Evolutionary conservation across 495 filamentous ascomycete genomes (phyloP).

Genomic region (Neurospora discreta): DNA sequence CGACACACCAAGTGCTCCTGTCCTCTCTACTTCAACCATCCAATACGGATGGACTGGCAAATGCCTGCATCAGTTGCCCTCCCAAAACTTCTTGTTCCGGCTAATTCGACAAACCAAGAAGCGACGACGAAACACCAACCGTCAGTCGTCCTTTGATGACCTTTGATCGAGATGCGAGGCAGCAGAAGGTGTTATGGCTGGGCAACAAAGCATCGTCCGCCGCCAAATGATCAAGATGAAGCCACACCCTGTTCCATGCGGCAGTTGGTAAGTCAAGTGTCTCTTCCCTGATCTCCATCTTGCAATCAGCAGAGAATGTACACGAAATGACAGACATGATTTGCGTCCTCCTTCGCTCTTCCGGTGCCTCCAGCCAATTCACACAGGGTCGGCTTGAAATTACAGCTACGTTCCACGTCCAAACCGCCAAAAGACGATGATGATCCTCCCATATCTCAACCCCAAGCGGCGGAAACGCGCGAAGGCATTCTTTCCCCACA

Average conservation of each 20-base stretch:
- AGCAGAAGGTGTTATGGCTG: neutral
- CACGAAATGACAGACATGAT: neutral
- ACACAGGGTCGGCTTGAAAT: too few relatives aligned
- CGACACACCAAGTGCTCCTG: neutral
- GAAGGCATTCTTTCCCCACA: neutral
- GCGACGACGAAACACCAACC: neutral
- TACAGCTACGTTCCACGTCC: too few relatives aligned
- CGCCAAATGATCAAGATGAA: neutral
- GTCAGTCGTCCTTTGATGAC: neutral
- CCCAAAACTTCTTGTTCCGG: too few relatives aligned
- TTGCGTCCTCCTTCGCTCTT: neutral
- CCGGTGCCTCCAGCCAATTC: too few relatives aligned
- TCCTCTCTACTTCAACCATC: neutral
- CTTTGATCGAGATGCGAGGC: neutral
- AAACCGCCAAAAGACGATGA: too few relatives aligned
- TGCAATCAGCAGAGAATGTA: neutral
- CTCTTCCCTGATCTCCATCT: neutral
- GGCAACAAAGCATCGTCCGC: neutral
- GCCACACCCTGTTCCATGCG: neutral
- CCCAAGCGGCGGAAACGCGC: neutral
- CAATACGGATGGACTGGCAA: too few relatives aligned
- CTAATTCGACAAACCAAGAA: neutral
- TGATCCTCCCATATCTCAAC: neutral
- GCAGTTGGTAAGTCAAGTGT: neutral
- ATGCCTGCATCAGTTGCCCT: too few relatives aligned